Percentiles rank a stretch among this genome's conserved stretches.
Conservation (phyloP, 768 basidiomycete genomes). For the Tulasnella sp. region DNA sequence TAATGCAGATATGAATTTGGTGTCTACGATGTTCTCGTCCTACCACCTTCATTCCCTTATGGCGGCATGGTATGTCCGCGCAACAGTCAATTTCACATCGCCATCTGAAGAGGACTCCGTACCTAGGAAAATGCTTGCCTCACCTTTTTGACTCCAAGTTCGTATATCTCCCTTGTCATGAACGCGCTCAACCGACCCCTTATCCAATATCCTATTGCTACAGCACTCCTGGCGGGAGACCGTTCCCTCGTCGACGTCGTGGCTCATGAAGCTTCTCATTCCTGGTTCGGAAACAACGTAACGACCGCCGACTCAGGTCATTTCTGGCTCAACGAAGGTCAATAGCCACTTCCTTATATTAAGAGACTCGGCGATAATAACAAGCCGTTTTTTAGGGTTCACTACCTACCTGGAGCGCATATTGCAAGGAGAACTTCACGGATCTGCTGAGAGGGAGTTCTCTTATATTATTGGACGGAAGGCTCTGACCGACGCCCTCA, state of each 20-base stretch:
- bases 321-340: constrained; percentile 84
- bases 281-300: constrained; percentile 90
- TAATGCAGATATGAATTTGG: constrained; percentile 68
- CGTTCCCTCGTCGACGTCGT: constrained; percentile 85
- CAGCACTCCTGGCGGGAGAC: constrained; percentile 85
- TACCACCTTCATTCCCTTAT: constrained; percentile 92
- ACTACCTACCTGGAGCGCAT: constrained; percentile 92
- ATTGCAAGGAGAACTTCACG: constrained; percentile 67
- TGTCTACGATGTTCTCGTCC: constrained; percentile 84
- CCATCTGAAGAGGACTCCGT: not conserved
- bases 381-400: constrained; percentile 55
- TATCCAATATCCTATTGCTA: constrained; percentile 18
- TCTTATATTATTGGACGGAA: constrained; percentile 77
- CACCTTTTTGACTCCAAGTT: constrained; percentile 87
- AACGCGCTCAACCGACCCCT: not conserved
- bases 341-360: not conserved
- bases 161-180: constrained; percentile 37
- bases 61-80: constrained; percentile 72
- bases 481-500: constrained; percentile 69
- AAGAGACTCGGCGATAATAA: not conserved
- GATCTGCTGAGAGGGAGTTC: constrained; percentile 77
- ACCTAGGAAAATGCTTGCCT: constrained; percentile 84
- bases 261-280: constrained; percentile 74
- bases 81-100: not conserved
- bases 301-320: constrained; percentile 75